These are phyloP conservation scores for Tetrastigma voinierianum DNA, from an alignment of 164 flowering plant genomes.

Conservation along the genomic window DNA sequence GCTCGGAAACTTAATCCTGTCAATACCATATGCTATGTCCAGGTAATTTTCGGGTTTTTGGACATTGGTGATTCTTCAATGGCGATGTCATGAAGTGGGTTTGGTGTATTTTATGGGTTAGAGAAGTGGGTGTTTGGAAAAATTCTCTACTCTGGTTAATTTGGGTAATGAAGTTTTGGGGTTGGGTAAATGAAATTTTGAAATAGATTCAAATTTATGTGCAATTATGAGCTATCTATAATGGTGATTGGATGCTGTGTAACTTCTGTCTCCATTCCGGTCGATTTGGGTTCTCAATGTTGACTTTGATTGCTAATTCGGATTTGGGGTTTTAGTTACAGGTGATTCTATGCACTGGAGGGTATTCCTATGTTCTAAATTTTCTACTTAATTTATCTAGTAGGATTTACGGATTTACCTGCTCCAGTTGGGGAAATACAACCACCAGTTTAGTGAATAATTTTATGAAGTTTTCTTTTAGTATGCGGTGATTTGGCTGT, in stretches of 20 bases:
- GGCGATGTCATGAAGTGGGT: background rate
- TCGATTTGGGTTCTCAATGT: background rate
- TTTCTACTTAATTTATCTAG: too few relatives aligned
- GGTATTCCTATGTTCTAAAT: too few relatives aligned
- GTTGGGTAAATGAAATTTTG: too few relatives aligned
- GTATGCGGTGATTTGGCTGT: too few relatives aligned
- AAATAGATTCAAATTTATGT: too few relatives aligned
- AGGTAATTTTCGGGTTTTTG: conserved; percentile 40
- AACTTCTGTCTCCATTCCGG: background rate
- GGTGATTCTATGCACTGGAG: too few relatives aligned
- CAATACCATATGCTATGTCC: conserved; percentile 80
- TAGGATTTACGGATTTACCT: too few relatives aligned
- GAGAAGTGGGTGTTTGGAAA: background rate
- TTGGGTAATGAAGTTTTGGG: background rate
- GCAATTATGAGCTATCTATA: background rate
- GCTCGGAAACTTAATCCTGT: conserved; percentile 70
- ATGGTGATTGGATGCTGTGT: background rate
- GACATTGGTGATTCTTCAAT: background rate
- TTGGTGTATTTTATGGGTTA: conserved; percentile 3
- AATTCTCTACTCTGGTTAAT: background rate
- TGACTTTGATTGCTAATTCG: background rate
- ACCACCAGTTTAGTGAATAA: too few relatives aligned
- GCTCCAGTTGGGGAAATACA: too few relatives aligned
- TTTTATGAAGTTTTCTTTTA: too few relatives aligned
- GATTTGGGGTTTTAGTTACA: too few relatives aligned